A percentile compares a stretch with the other conserved stretches of the same genome.
Conservation (phyloP, 2,329 filamentous ascomycete species). For the Stachybotrys chlorohalonatus region DNA sequence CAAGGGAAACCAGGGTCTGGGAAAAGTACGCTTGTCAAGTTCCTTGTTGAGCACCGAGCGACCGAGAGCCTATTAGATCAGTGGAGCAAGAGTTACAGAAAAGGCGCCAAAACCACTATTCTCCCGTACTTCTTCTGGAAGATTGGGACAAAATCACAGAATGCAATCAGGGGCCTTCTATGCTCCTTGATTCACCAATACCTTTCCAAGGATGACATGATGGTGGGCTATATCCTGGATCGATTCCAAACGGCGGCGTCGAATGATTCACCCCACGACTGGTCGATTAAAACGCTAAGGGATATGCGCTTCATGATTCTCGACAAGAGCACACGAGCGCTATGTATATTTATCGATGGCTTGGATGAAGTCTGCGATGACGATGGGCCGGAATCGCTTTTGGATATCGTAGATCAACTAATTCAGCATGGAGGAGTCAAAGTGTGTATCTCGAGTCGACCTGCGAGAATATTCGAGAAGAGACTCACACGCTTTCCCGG, state of each 20-base stretch:
- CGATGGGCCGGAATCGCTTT: constrained; percentile 1
- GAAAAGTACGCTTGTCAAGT: constrained; percentile 20
- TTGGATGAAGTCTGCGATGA: constrained; percentile 7
- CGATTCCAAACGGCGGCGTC: constrained; percentile 3
- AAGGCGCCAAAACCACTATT: constrained; percentile 6
- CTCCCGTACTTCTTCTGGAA: constrained; percentile 18
- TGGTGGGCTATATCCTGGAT: background rate
- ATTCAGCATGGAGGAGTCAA: constrained; percentile 3
- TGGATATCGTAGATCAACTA: constrained; percentile 1
- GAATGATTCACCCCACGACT: constrained; percentile 7
- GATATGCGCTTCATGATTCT: constrained; percentile 1
- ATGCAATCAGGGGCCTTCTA: constrained; percentile 12
- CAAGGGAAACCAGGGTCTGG: constrained; percentile 19
- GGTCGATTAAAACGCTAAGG: constrained; percentile 7
- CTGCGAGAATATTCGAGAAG: constrained; percentile 2
- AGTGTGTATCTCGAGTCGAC: constrained; percentile 7
- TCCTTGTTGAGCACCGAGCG: constrained; percentile 6
- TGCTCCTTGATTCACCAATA: constrained; percentile 12
- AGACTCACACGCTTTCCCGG: background rate
- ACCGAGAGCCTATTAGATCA: constrained; percentile 6
- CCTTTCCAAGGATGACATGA: background rate
- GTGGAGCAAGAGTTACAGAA: constrained; percentile 1
- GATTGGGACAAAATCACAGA: constrained; percentile 12
- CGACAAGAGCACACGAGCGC: background rate
- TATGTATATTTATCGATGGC: constrained; percentile 11